phyloP scores from a whole-genome alignment of 2,329 filamentous ascomycete species.

The Colletotrichum endophyticum region DNA sequence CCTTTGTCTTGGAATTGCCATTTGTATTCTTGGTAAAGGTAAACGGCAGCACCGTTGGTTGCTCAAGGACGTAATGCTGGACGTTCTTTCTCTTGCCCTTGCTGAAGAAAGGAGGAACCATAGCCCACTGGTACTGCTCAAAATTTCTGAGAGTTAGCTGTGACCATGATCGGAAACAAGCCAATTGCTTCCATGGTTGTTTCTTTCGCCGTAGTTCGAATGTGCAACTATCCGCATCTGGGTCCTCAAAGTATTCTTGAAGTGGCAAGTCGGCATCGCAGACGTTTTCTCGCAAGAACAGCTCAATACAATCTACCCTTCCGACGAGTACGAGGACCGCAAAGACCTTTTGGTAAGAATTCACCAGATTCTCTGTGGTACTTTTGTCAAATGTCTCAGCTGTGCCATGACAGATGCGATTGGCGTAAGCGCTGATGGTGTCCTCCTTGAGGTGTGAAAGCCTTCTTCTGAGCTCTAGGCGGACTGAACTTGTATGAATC shows the following conservation, averaged over 20 bases:
- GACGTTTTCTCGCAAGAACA: background rate
- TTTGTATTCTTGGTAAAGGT: background rate
- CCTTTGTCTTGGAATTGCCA: background rate
- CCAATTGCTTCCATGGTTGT: fast-evolving
- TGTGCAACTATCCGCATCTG: background rate
- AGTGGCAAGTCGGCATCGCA: background rate
- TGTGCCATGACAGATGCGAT: background rate
- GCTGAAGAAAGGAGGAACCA: background rate
- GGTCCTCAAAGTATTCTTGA: background rate
- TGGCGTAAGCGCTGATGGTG: background rate
- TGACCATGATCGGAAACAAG: background rate
- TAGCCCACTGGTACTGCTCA: background rate
- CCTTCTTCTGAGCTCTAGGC: background rate
- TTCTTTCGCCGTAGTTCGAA: background rate
- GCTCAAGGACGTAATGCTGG: background rate
- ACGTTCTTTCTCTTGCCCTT: background rate
- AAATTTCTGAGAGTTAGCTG: background rate
- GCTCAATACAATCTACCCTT: background rate
- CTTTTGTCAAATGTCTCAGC: background rate
- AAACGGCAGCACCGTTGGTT: background rate
- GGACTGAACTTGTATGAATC: background rate
- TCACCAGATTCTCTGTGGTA: background rate
- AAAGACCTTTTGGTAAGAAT: background rate
- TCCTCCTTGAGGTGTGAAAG: background rate
- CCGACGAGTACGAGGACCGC: background rate